Conservation (phyloP, 2,329 filamentous ascomycete species). For the Aspergillus quadrilineatus region DNA sequence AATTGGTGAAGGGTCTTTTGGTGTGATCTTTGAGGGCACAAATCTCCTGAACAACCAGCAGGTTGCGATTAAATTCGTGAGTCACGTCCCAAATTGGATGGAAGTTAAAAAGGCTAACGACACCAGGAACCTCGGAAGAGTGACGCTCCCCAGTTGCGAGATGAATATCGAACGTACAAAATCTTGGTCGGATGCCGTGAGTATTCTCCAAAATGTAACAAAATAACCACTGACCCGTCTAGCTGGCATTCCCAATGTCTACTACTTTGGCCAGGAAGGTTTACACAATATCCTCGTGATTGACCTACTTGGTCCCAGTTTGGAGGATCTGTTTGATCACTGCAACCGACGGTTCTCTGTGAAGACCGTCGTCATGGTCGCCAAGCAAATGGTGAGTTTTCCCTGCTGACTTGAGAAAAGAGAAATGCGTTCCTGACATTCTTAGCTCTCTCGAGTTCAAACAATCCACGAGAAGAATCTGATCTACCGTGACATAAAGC, state of each 20-base stretch:
- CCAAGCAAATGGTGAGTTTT: conserved; percentile 85
- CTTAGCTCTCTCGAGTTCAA: conserved; percentile 81
- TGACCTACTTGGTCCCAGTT: conserved; percentile 87
- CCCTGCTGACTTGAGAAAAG: not conserved
- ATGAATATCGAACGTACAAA: conserved; percentile 99
- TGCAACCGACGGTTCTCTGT: conserved; percentile 92
- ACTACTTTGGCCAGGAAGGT: conserved; percentile 98
- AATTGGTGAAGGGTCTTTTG: conserved; percentile 97
- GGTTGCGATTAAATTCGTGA: conserved; percentile 98
- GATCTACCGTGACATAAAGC: conserved; percentile 99
- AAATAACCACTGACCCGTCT: conserved; percentile 36
- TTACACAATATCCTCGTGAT: conserved; percentile 99
- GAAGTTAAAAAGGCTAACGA: conserved; percentile 21
- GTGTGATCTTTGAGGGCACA: conserved; percentile 97
- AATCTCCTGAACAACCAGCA: conserved; percentile 99
- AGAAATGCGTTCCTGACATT: conserved; percentile 21
- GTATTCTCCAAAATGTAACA: conserved; percentile 43
- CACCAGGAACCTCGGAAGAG: conserved; percentile 94
- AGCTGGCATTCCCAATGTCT: conserved; percentile 99
- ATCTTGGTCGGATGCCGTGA: conserved; percentile 98
- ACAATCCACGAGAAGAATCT: conserved; percentile 98
- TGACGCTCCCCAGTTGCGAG: conserved; percentile 93
- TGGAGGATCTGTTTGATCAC: conserved; percentile 96
- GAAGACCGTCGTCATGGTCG: conserved; percentile 98
- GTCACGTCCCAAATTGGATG: conserved; percentile 39